Evolutionary conservation across 345 rosid species (phyloP).

Genomic region (Dovyalis caffra): DNA sequence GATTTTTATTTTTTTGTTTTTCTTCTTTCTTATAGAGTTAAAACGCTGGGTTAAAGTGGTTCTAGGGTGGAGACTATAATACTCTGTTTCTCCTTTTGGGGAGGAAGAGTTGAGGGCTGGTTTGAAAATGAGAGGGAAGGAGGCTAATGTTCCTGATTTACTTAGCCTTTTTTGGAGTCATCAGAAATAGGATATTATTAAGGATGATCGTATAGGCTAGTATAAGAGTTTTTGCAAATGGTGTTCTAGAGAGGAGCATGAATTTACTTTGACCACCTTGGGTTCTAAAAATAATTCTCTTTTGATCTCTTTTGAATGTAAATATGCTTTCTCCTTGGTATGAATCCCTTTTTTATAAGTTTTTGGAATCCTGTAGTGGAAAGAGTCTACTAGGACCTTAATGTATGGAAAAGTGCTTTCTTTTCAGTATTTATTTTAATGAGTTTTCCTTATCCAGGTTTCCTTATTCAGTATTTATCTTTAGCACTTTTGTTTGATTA

Average conservation of each 20-base stretch:
- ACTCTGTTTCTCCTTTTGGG: neutral
- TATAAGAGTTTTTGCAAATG: neutral
- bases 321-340: neutral
- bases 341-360: too few relatives aligned
- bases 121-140: neutral
- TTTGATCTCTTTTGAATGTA: neutral
- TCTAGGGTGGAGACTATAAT: neutral
- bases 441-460: too few relatives aligned
- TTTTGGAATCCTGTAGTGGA: neutral
- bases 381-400: neutral
- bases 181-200: too few relatives aligned
- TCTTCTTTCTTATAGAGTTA: neutral
- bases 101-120: neutral
- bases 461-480: too few relatives aligned
- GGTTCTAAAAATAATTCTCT: neutral
- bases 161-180: neutral
- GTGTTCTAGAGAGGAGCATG: neutral
- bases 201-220: too few relatives aligned
- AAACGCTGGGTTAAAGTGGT: neutral
- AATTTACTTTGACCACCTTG: neutral
- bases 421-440: neutral
- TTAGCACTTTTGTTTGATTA: too few relatives aligned
- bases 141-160: neutral
- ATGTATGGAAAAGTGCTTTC: neutral
- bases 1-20: neutral